Conservation (phyloP, 2,329 filamentous ascomycete genomes). For the Fusarium subglutinans region DNA sequence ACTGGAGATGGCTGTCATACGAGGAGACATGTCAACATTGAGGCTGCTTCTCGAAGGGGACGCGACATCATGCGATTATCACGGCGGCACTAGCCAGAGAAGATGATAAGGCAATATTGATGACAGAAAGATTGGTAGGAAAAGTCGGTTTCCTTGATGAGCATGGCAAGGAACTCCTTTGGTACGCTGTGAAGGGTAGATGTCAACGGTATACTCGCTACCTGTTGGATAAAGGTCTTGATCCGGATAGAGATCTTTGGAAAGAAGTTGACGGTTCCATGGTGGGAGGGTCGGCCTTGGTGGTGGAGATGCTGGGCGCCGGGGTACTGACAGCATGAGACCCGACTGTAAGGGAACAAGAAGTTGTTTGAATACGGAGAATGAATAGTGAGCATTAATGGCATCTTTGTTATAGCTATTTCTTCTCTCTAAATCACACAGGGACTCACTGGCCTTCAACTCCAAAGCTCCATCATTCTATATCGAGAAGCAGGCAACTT, state of each 20-base stretch:
- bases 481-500: neutral
- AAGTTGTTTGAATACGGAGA: too few species aligned
- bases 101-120: neutral
- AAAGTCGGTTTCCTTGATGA: neutral
- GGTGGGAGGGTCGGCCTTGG: neutral
- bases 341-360: too few species aligned
- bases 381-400: too few species aligned
- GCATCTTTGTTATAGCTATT: accelerated
- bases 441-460: accelerated
- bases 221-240: neutral
- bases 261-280: neutral
- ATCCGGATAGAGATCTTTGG: neutral
- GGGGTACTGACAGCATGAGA: neutral
- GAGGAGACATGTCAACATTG: neutral
- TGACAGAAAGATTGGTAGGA: neutral
- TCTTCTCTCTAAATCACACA: accelerated
- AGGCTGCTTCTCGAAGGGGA: neutral
- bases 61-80: neutral
- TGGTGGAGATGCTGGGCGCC: neutral
- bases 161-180: neutral
- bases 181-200: neutral
- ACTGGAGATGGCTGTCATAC: neutral
- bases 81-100: neutral
- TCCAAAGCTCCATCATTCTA: neutral
- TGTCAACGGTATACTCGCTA: neutral